Conservation (phyloP, 495 filamentous ascomycete genomes). For the Pyrenopolyporus hunteri region DNA sequence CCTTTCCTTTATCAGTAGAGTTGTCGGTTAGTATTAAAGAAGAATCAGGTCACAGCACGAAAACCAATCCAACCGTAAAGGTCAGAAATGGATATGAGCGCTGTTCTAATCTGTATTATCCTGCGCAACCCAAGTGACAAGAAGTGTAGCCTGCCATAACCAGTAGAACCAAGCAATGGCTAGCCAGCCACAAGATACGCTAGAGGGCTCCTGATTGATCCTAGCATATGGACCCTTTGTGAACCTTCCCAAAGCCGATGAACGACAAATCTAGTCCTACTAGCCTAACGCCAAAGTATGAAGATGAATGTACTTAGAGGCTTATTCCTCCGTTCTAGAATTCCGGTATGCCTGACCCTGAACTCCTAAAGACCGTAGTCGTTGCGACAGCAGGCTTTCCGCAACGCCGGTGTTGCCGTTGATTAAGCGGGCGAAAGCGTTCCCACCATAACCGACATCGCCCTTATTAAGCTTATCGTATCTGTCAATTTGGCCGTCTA, state of each 20-base stretch:
- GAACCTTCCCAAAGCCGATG: slow-evolving; percentile 9
- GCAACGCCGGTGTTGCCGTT: slow-evolving; percentile 39
- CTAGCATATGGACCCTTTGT: not conserved
- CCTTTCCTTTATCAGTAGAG: too few species aligned
- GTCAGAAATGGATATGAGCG: too few species aligned
- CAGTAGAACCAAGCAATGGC: not conserved
- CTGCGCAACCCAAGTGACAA: too few species aligned
- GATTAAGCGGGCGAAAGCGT: slow-evolving; percentile 51
- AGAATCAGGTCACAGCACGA: too few species aligned
- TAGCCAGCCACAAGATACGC: too few species aligned
- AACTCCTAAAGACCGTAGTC: slow-evolving; percentile 51
- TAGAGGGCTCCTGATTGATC: slow-evolving; percentile 4
- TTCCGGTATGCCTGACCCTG: slow-evolving; percentile 27
- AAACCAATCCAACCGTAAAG: too few species aligned
- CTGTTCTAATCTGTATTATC: too few species aligned
- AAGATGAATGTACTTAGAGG: not conserved
- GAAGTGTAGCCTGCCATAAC: too few species aligned
- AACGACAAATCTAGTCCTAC: not conserved
- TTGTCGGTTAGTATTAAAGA: too few species aligned
- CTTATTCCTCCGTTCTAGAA: slow-evolving; percentile 22
- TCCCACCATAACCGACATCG: slow-evolving; percentile 70
- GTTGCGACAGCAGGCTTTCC: slow-evolving; percentile 53
- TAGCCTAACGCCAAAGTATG: slow-evolving; percentile 3
- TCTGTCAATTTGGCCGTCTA: slow-evolving; percentile 37
- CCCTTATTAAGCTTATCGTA: slow-evolving; percentile 74